Conservation (phyloP, 1,284 basidiomycete genomes). For the Pisolithus thermaeus region DNA sequence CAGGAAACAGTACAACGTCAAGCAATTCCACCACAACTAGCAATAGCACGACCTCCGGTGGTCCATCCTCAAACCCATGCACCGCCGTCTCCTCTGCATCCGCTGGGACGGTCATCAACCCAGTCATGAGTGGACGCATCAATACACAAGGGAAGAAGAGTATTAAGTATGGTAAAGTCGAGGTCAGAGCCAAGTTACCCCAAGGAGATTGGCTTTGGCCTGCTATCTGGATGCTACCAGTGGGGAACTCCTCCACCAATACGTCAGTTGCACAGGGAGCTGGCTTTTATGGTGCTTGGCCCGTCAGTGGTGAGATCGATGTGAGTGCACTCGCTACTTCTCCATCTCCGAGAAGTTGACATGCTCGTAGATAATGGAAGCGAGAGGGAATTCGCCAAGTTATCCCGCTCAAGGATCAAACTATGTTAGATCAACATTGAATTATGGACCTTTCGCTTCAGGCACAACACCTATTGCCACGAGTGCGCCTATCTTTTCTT, state of each 20-base stretch:
- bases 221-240: conserved; percentile 79
- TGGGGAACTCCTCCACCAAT: conserved; percentile 31
- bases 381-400: conserved; percentile 55
- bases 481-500: conserved; percentile 29
- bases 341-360: neutral
- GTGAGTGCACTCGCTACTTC: conserved; percentile 25
- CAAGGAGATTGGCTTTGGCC: conserved; percentile 76
- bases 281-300: conserved; percentile 69
- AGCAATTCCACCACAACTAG: conserved; percentile 19
- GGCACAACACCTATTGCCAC: conserved; percentile 42
- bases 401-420: conserved; percentile 67
- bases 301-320: conserved; percentile 70
- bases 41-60: neutral
- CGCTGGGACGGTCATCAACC: conserved; percentile 68
- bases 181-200: conserved; percentile 45
- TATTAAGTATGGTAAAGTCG: conserved; percentile 69
- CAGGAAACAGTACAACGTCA: conserved; percentile 2
- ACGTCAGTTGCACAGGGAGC: conserved; percentile 12
- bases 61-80: conserved; percentile 23
- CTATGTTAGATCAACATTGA: conserved; percentile 67
- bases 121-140: conserved; percentile 70
- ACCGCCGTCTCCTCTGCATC: conserved; percentile 56
- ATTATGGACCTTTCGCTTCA: conserved; percentile 59
- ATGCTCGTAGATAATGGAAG: conserved; percentile 60
- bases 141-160: conserved; percentile 57